Conservation (phyloP, 2,329 filamentous ascomycete genomes). For the Fonsecaea nubica region DNA sequence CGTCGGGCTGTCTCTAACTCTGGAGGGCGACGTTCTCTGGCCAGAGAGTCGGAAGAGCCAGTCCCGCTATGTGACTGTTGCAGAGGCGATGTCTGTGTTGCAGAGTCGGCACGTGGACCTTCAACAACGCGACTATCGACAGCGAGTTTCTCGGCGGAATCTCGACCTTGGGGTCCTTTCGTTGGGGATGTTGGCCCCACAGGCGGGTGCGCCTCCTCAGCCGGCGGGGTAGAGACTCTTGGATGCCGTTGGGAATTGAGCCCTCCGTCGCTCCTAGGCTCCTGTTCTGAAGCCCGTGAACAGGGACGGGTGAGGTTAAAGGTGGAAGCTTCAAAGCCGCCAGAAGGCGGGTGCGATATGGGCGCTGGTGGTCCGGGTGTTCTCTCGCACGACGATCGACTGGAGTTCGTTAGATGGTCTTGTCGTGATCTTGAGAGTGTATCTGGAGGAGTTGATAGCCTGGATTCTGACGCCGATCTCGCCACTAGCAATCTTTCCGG, state of each 20-base stretch:
- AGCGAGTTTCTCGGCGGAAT: not conserved
- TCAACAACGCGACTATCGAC: not conserved
- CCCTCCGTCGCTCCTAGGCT: not conserved
- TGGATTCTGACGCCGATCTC: not conserved
- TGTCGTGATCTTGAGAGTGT: not conserved
- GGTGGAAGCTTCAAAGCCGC: not conserved
- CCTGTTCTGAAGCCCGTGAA: not conserved
- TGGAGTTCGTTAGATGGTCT: not conserved
- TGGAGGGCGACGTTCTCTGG: not conserved
- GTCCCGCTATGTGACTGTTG: not conserved
- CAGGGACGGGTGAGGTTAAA: not conserved
- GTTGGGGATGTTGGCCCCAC: not conserved
- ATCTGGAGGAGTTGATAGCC: not conserved
- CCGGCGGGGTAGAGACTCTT: not conserved
- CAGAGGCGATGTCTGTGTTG: not conserved
- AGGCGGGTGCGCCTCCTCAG: not conserved
- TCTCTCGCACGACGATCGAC: not conserved
- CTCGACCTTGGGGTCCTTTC: not conserved
- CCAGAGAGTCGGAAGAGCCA: not conserved
- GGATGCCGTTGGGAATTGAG: not conserved
- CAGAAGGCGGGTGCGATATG: not conserved
- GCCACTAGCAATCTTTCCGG: not conserved
- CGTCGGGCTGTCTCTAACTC: not conserved
- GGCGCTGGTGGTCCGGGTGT: not conserved
- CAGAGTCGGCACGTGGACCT: not conserved